Percentiles rank a stretch among this genome's conserved stretches.
Conservation (phyloP, 1,284 basidiomycete genomes). For the Veloporphyrellus conicus region DNA sequence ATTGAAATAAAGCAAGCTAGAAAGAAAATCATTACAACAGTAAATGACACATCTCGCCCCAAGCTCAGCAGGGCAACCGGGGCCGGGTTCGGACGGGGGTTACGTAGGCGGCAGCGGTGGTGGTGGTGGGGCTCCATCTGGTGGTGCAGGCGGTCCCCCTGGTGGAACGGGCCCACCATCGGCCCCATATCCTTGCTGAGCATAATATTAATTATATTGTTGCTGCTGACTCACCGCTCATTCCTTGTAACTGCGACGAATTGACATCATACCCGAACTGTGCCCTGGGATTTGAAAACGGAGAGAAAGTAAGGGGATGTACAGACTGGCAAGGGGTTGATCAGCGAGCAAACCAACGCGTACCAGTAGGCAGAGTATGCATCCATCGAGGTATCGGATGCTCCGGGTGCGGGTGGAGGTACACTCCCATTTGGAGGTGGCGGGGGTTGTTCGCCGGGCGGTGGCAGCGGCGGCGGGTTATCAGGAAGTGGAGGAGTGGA, state of each 20-base stretch:
- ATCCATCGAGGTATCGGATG: constrained; percentile 49
- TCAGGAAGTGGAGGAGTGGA: constrained; percentile 59
- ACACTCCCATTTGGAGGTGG: constrained; percentile 50
- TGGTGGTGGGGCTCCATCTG: constrained; percentile 17
- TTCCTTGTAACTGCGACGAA: constrained; percentile 69
- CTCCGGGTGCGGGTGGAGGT: constrained; percentile 35
- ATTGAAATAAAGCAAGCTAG: constrained; percentile 33
- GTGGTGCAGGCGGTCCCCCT: constrained; percentile 30
- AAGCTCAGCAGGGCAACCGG: not conserved
- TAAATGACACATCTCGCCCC: not conserved
- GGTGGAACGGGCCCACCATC: constrained; percentile 31
- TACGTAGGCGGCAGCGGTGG: constrained; percentile 26
- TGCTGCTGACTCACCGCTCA: constrained; percentile 69
- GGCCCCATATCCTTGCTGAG: constrained; percentile 36
- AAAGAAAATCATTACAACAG: constrained; percentile 22
- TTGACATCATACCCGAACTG: constrained; percentile 89
- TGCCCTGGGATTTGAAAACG: constrained; percentile 48
- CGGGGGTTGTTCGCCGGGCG: constrained; percentile 59
- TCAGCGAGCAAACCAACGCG: constrained; percentile 18
- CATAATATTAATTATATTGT: constrained; percentile 72
- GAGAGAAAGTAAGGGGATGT: not conserved
- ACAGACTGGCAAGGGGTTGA: not conserved
- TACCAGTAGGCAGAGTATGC: constrained; percentile 72
- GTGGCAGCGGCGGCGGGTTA: constrained; percentile 56
- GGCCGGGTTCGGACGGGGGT: not conserved